phyloP scores from a whole-genome alignment of 2,329 filamentous ascomycete genomes.

The Fusarium sp. region DNA sequence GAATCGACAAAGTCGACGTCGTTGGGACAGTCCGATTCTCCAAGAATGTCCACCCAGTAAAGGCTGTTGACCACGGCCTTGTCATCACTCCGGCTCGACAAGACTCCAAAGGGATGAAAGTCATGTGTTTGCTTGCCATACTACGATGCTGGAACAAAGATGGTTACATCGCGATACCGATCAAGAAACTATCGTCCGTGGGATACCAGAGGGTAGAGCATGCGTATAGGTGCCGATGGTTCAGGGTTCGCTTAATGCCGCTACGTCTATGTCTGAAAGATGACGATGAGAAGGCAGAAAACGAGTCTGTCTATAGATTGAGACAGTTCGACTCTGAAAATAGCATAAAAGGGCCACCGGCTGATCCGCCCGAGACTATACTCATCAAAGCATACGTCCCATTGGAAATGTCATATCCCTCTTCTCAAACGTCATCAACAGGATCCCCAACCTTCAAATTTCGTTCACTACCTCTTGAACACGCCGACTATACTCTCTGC shows the following conservation, averaged over 20 bases:
- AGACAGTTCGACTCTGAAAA: conserved; percentile 12
- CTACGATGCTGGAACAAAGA: conserved; percentile 20
- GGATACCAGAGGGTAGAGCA: conserved; percentile 19
- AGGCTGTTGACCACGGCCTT: conserved; percentile 15
- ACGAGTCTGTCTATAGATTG: conserved; percentile 2
- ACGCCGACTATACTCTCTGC: neutral
- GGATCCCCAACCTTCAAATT: neutral
- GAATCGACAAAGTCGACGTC: neutral
- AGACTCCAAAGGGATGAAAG: conserved; percentile 15
- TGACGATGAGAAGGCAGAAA: neutral
- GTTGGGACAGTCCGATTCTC: conserved; percentile 10
- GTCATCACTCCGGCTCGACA: conserved; percentile 1
- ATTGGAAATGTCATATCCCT: neutral
- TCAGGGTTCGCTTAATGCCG: conserved; percentile 12
- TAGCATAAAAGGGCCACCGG: conserved; percentile 8
- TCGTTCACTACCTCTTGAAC: conserved; percentile 2
- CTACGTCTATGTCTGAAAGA: neutral
- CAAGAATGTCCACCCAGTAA: neutral
- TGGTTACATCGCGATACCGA: conserved; percentile 15
- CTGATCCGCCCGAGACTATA: conserved; percentile 16
- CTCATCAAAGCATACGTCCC: conserved; percentile 13
- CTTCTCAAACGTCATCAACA: neutral
- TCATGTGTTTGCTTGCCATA: conserved; percentile 11
- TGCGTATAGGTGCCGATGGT: conserved; percentile 14
- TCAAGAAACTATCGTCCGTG: conserved; percentile 4